Conservation (phyloP, 2,329 filamentous ascomycete genomes). For the Curvularia verruculosa region DNA sequence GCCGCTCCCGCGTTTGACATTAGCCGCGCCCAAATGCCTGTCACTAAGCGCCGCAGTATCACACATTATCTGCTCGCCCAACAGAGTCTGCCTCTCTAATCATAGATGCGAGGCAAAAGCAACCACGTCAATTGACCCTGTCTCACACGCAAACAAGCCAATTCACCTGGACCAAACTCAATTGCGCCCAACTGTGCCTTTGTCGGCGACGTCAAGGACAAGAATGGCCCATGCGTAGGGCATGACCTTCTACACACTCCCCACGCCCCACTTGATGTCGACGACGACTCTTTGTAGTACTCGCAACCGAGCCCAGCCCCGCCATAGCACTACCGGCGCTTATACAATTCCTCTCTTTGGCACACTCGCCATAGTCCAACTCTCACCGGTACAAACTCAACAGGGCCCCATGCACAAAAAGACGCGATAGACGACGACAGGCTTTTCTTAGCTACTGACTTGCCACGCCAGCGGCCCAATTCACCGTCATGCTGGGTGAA, state of each 20-base stretch:
- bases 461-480: conserved; percentile 7
- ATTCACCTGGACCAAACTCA: neutral
- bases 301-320: conserved; percentile 17
- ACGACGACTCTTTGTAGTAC: too few relatives aligned
- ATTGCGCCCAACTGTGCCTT: neutral
- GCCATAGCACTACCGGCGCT: conserved; percentile 32
- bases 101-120: conserved; percentile 13
- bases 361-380: conserved; percentile 19
- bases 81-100: conserved; percentile 11
- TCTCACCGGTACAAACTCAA: conserved; percentile 7
- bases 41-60: conserved; percentile 10
- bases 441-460: conserved; percentile 2
- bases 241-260: conserved; percentile 5
- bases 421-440: conserved; percentile 5
- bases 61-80: conserved; percentile 8
- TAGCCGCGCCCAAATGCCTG: conserved; percentile 24
- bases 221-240: conserved; percentile 1
- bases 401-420: neutral
- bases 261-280: conserved; percentile 6
- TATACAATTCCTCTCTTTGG: conserved; percentile 33
- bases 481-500: conserved; percentile 1
- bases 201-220: conserved; percentile 2
- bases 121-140: conserved; percentile 1
- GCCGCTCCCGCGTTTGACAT: conserved; percentile 24
- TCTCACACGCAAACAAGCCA: neutral